A percentile compares a stretch with the other conserved stretches of the same genome.
These are phyloP conservation scores for Avicennia marina DNA, from an alignment of 257 asterid species.

Conservation along the genomic window DNA sequence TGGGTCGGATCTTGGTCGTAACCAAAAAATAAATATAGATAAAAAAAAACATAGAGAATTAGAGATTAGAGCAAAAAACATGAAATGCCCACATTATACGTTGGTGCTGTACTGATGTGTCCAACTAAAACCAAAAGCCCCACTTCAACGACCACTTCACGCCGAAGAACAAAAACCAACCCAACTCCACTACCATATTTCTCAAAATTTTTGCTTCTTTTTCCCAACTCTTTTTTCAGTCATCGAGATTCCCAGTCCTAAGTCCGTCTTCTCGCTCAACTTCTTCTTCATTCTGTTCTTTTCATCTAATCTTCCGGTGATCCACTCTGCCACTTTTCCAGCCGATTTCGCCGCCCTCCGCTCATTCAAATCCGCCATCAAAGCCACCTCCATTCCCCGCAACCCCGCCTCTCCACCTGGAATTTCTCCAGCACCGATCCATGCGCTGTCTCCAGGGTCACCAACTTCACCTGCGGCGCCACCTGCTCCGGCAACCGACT, in stretches of 20 bases:
- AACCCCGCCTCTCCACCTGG: conserved; percentile 87
- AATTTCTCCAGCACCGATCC: conserved; percentile 77
- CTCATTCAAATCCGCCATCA: conserved; percentile 66
- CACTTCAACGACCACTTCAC: neutral
- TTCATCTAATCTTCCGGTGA: conserved; percentile 15
- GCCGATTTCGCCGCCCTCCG: conserved; percentile 58
- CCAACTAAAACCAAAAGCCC: conserved; percentile 29
- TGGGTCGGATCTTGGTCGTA: no score
- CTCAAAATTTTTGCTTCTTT: no score
- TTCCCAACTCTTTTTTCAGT: neutral
- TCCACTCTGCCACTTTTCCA: conserved; percentile 39
- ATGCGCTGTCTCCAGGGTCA: conserved; percentile 65
- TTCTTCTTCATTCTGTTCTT: conserved; percentile 24
- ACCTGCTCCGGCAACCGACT: conserved; percentile 65
- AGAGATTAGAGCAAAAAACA: no score
- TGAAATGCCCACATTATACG: no score
- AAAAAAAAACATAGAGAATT: no score
- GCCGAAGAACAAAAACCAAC: no score
- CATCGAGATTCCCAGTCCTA: conserved; percentile 31
- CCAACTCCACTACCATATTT: no score
- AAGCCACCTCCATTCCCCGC: conserved; percentile 53
- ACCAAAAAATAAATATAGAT: no score
- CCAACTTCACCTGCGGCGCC: conserved; percentile 78
- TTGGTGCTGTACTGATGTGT: conserved; percentile 32
- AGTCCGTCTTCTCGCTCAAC: conserved; percentile 3